Base-by-base conservation (phyloP, 2,329 filamentous ascomycete species). In the Meredithiella fracta region DNA sequence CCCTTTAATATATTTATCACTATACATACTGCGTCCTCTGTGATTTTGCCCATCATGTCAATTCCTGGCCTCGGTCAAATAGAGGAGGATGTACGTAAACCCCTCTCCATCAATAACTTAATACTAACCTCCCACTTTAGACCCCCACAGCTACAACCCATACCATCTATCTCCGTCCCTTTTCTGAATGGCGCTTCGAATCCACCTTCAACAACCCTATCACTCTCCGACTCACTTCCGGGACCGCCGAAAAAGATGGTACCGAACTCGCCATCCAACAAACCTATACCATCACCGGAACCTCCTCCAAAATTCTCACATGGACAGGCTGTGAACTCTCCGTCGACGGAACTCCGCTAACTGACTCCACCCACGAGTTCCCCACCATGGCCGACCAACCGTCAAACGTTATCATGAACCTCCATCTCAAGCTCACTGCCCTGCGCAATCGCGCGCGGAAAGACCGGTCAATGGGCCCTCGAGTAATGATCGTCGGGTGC, bases 171-270 rank as follows among this genome's bases (percentile, higher is more conserved):
- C 77, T 91, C 60, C 71, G 75, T 53, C 75, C 79, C 56, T 79
- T 78, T 61, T 82, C 79, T 63, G 86, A 91, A 74, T 91, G 85
- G 81, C 79, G 86, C 53, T 91, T 91, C 69, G 77, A 86, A 64
- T 81, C 87, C 47, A 75, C 82, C 9, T 67, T 72, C 59, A 69
- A 66, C 60, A 67, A 69, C 58, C 47, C 51, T 15, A 59, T 76
- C 53, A 67, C 68, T 40, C 65, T 77, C 51, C 74, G 89, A 72
- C 74, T 97, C 25, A 70, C 87, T 56, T 80, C 77, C 34, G 92
- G 92, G 59, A 88, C 83, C 1, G 92, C 91, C 51, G 92, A 98
- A 68, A 81, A 94, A 65, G 95, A 97, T 66, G 92, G 92, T 65
- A 90, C 91, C 56, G 92, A 98, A 70, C 83, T 98, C 47, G 89